Evolutionary conservation across 2,329 filamentous ascomycete genomes (phyloP).

Genomic region (Penicillium sp.): DNA sequence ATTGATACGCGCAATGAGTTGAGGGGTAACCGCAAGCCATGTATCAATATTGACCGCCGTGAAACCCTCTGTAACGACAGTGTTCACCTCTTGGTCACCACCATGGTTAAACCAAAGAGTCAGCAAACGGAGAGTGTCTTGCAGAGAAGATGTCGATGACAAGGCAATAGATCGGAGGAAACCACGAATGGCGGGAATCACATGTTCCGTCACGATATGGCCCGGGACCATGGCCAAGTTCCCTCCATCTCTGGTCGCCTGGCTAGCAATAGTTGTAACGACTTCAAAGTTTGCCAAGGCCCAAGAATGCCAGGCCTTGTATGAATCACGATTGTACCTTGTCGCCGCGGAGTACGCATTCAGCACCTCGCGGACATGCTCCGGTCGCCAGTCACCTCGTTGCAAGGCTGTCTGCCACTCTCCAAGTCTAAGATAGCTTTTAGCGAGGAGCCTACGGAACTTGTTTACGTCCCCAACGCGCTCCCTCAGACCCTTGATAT

Average conservation of each 20-base stretch:
- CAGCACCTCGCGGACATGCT: conserved; percentile 84
- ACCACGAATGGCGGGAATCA: conserved; percentile 90
- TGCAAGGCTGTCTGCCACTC: conserved; percentile 92
- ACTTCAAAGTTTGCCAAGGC: conserved; percentile 98
- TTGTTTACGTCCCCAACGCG: conserved; percentile 58
- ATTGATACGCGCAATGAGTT: conserved; percentile 96
- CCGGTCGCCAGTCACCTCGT: conserved; percentile 85
- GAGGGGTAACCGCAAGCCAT: conserved; percentile 97
- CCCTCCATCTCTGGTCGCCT: conserved; percentile 62
- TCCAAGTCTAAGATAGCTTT: conserved; percentile 94
- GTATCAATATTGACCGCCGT: conserved; percentile 93
- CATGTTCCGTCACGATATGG: conserved; percentile 78
- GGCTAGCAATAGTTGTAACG: conserved; percentile 77
- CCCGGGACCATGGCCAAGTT: conserved; percentile 61
- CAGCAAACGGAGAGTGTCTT: conserved; percentile 89
- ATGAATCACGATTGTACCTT: conserved; percentile 91
- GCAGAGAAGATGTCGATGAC: conserved; percentile 87
- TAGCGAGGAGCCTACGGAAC: conserved; percentile 76
- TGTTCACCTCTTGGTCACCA: conserved; percentile 83
- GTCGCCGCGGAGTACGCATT: conserved; percentile 91
- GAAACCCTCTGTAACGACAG: conserved; percentile 87
- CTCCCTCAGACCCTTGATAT: conserved; percentile 44
- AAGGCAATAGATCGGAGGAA: conserved; percentile 98
- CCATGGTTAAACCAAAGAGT: conserved; percentile 98
- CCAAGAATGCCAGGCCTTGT: conserved; percentile 99